Conservation (phyloP, 768 basidiomycete genomes). For the Lentinula edodes region DNA sequence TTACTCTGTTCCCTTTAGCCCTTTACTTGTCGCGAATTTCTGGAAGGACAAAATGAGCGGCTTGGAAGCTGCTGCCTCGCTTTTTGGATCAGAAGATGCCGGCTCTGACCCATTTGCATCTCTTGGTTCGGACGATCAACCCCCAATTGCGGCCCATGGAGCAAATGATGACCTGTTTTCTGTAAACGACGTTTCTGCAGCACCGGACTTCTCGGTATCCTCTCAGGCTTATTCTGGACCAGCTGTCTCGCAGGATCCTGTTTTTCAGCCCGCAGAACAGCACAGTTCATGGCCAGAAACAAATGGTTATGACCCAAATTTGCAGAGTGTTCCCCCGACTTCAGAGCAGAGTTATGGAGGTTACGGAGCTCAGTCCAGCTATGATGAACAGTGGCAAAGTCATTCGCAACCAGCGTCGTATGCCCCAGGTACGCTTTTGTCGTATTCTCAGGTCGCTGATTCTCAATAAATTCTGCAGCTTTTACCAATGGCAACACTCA, state of each 20-base stretch:
- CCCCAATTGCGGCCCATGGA: conserved; percentile 18
- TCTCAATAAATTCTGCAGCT: background rate
- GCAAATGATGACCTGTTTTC: conserved; percentile 15
- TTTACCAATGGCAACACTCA: background rate
- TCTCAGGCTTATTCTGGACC: background rate
- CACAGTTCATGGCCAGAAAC: background rate
- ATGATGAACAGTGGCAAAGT: background rate
- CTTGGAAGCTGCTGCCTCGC: conserved; percentile 75
- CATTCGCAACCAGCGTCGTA: background rate
- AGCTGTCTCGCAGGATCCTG: background rate
- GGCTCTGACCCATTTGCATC: conserved; percentile 60
- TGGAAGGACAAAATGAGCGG: conserved; percentile 38
- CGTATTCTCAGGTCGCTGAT: background rate
- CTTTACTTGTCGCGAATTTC: background rate
- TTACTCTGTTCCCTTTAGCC: background rate
- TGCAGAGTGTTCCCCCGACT: background rate
- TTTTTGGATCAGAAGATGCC: conserved; percentile 67
- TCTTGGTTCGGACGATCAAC: conserved; percentile 36
- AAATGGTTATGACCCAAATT: background rate
- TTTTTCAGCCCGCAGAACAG: background rate
- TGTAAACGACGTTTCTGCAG: conserved; percentile 10
- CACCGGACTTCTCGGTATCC: conserved; percentile 1
- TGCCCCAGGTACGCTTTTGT: background rate
- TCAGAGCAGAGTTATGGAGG: background rate
- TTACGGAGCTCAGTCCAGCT: background rate